Evolutionary conservation across 495 filamentous ascomycete species (phyloP).

Genomic region (Parmelia sp.): DNA sequence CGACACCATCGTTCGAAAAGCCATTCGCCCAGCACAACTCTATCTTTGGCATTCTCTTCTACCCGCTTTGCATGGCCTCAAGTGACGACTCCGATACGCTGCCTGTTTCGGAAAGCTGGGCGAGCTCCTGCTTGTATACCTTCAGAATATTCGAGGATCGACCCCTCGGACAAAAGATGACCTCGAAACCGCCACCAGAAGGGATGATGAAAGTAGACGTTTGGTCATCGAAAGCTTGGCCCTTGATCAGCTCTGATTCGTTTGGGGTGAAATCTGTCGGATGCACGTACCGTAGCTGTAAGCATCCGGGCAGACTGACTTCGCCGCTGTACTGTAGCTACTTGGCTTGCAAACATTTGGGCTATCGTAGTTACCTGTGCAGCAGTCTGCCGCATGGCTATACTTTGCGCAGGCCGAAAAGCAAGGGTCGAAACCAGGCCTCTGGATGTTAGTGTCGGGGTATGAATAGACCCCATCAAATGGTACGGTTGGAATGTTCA

Average conservation of each 20-base stretch:
- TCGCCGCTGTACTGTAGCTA: constrained; percentile 56
- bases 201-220: constrained; percentile 71
- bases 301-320: constrained; percentile 72
- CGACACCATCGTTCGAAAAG: not conserved
- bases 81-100: constrained; percentile 15
- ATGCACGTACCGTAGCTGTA: constrained; percentile 56
- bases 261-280: not conserved
- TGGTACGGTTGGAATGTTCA: constrained; percentile 55
- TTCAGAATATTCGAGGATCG: constrained; percentile 62
- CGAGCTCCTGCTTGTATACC: constrained; percentile 41
- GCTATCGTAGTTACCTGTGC: constrained; percentile 54
- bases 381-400: constrained; percentile 56
- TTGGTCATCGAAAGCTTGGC: constrained; percentile 62
- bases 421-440: constrained; percentile 68
- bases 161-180: constrained; percentile 68
- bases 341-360: constrained; percentile 54
- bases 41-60: not conserved
- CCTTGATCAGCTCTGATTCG: not conserved
- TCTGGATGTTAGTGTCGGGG: constrained; percentile 58
- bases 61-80: constrained; percentile 10
- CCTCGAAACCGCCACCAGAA: constrained; percentile 62
- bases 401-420: constrained; percentile 61
- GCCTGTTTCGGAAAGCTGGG: constrained; percentile 22
- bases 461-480: constrained; percentile 67
- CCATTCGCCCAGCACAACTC: not conserved